A percentile compares a stretch with the other conserved stretches of the same genome.
phyloP scores from a whole-genome alignment of 2,329 filamentous ascomycete species.

The Colletotrichum sp. region DNA sequence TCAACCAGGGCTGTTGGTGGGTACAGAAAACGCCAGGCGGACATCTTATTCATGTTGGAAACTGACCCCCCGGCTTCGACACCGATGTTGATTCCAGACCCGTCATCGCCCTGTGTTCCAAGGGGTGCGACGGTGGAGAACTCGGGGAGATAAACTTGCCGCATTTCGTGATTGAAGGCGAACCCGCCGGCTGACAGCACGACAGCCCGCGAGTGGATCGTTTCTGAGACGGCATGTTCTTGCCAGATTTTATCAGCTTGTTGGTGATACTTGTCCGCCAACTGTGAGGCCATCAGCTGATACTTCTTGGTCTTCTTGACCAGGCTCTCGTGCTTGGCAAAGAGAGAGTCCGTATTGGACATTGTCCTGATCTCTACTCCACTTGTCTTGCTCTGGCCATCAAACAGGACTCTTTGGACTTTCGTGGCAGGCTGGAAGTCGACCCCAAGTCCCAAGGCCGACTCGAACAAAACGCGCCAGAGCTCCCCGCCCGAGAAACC shows the following conservation, averaged over 20 bases:
- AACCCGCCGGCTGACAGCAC: constrained; percentile 17
- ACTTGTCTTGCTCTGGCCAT: neutral
- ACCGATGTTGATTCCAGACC: constrained; percentile 14
- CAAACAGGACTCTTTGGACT: neutral
- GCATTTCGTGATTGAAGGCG: constrained; percentile 8
- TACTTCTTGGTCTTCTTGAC: neutral
- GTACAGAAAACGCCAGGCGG: constrained; percentile 12
- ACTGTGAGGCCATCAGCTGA: neutral
- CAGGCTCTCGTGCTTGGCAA: neutral
- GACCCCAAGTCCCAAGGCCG: neutral
- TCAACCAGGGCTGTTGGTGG: constrained; percentile 12
- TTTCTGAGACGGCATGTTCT: neutral
- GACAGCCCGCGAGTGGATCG: neutral
- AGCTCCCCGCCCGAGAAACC: neutral
- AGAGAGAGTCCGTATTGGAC: neutral
- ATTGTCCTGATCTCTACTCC: neutral
- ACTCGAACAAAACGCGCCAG: neutral
- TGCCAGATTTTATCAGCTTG: neutral
- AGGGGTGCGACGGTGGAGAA: neutral
- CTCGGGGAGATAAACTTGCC: neutral
- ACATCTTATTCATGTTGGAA: constrained; percentile 10
- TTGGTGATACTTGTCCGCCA: neutral
- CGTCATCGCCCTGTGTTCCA: constrained; percentile 16
- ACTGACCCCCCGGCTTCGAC: neutral
- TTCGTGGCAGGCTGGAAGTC: neutral